Conservation (phyloP, 495 filamentous ascomycete species). For the Cairneyella variabilis region DNA sequence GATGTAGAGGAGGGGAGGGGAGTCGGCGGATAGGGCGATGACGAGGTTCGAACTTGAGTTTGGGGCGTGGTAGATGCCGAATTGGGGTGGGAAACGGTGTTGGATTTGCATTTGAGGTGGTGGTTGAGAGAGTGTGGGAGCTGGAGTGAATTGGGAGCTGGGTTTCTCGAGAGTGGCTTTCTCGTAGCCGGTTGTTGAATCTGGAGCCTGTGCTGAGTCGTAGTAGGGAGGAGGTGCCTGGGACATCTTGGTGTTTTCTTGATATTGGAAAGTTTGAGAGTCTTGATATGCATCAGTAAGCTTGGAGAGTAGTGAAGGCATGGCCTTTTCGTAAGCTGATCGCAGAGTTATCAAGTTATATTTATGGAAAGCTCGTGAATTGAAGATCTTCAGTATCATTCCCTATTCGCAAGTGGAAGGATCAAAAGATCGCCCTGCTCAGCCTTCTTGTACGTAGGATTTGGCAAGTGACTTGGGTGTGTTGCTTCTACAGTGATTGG, state of each 20-base stretch:
- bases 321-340: too few relatives aligned
- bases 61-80: slow-evolving; percentile 15
- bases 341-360: too few relatives aligned
- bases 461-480: too few relatives aligned
- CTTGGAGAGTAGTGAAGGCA: too few relatives aligned
- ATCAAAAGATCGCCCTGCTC: too few relatives aligned
- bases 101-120: neutral
- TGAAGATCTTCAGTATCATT: too few relatives aligned
- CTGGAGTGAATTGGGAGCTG: neutral
- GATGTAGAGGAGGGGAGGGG: slow-evolving; percentile 10
- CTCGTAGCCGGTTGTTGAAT: neutral
- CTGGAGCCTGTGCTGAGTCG: neutral
- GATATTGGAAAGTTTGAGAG: too few relatives aligned
- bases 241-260: neutral
- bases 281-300: too few relatives aligned
- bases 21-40: neutral
- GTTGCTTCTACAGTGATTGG: too few relatives aligned
- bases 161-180: neutral
- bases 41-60: neutral
- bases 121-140: neutral
- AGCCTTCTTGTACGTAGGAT: too few relatives aligned
- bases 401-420: too few relatives aligned
- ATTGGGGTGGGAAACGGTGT: slow-evolving; percentile 11
- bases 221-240: neutral
- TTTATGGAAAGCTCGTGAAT: too few relatives aligned